phyloP scores from a whole-genome alignment of 441 rosid genomes.

The Pelargonium australe region DNA sequence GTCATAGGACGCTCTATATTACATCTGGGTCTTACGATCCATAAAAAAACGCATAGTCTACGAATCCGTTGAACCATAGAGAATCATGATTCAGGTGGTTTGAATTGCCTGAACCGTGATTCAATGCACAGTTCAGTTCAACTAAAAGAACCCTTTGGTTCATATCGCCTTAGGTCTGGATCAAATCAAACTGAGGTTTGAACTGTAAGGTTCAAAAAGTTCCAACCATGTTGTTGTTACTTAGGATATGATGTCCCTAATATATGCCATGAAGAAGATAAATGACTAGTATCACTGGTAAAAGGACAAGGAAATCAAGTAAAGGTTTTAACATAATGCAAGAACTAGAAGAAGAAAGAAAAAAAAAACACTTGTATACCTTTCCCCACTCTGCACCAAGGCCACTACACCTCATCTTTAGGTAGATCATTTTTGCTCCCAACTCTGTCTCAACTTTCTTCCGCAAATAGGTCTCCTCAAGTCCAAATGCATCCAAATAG shows the following conservation, averaged over 20 bases:
- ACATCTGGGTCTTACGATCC: too few relatives aligned
- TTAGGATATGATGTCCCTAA: background rate
- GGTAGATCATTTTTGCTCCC: constrained; percentile 89
- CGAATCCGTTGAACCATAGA: too few relatives aligned
- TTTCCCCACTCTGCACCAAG: constrained; percentile 91
- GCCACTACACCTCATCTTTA: constrained; percentile 93
- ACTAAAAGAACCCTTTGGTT: too few relatives aligned
- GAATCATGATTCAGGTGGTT: too few relatives aligned
- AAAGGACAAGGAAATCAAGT: background rate
- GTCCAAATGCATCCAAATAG: constrained; percentile 67
- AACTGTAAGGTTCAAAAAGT: background rate
- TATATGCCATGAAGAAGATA: background rate
- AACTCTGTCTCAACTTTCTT: constrained; percentile 90
- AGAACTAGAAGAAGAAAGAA: background rate
- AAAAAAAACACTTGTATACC: constrained; percentile 32
- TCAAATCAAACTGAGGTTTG: background rate
- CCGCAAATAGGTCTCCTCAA: constrained; percentile 60
- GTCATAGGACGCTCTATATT: too few relatives aligned
- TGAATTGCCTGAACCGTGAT: too few relatives aligned
- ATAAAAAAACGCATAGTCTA: too few relatives aligned
- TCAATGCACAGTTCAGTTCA: too few relatives aligned
- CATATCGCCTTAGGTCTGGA: too few relatives aligned
- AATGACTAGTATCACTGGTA: background rate
- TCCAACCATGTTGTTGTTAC: background rate
- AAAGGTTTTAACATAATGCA: background rate